phyloP scores from a whole-genome alignment of 352 stramenopile genomes.

The Plasmopara viticola region DNA sequence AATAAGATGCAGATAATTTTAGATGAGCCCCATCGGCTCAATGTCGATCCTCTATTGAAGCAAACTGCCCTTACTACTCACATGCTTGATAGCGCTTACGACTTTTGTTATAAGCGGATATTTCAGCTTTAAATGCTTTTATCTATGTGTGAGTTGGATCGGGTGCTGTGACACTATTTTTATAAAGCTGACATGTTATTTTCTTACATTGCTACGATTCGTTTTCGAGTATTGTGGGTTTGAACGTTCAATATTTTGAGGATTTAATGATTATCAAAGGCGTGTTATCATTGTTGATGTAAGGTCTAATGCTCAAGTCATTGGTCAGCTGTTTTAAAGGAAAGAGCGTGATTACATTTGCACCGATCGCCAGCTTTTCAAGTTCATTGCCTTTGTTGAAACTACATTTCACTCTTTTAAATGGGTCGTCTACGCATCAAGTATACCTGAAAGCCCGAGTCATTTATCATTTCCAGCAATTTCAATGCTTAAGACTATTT shows the following conservation, averaged over 20 bases:
- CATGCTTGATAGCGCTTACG: conserved; percentile 59
- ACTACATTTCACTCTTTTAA: conserved; percentile 54
- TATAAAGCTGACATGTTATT: neutral
- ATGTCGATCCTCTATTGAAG: conserved; percentile 68
- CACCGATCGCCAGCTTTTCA: conserved; percentile 38
- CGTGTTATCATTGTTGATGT: conserved; percentile 46
- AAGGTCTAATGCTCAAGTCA: conserved; percentile 53
- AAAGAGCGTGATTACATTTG: conserved; percentile 62
- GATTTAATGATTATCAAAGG: conserved; percentile 58
- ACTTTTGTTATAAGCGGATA: conserved; percentile 57
- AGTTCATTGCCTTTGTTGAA: conserved; percentile 30
- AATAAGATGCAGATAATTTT: conserved; percentile 23
- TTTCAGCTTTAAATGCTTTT: conserved; percentile 70
- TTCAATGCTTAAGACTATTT: conserved; percentile 29
- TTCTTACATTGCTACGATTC: neutral
- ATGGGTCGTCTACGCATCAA: conserved; percentile 40
- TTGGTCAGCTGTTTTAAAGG: conserved; percentile 62
- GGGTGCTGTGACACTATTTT: neutral
- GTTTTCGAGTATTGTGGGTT: conserved; percentile 53
- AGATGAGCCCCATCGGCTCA: conserved; percentile 51
- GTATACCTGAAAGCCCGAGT: conserved; percentile 33
- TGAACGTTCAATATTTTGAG: conserved; percentile 62
- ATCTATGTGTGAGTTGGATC: conserved; percentile 46
- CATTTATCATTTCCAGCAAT: conserved; percentile 66
- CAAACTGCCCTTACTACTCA: conserved; percentile 56